These are phyloP conservation scores for Obba rivulosa DNA, from an alignment of 768 basidiomycete species.

Conservation along the genomic window DNA sequence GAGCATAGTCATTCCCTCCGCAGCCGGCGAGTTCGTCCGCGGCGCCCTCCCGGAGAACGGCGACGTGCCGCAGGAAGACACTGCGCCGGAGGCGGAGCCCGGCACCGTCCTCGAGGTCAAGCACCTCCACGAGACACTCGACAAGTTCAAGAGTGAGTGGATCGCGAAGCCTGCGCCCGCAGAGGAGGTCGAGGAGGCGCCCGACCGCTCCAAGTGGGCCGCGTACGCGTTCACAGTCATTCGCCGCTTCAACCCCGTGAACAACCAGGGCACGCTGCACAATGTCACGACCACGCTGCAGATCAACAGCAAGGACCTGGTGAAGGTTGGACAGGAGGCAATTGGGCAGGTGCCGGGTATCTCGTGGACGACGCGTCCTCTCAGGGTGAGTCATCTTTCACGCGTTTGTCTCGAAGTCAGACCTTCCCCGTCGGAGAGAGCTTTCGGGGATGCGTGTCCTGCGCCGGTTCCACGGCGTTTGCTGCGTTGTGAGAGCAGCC, in stretches of 20 bases:
- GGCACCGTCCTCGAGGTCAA: constrained; percentile 22
- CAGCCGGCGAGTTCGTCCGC: constrained; percentile 15
- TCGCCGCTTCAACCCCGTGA: constrained; percentile 18
- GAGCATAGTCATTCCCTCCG: constrained; percentile 12
- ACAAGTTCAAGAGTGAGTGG: constrained; percentile 16
- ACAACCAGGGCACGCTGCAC: constrained; percentile 9
- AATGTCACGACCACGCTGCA: constrained; percentile 31
- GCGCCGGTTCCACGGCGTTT: too few relatives aligned
- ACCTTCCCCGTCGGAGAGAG: background rate
- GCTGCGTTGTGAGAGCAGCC: too few relatives aligned
- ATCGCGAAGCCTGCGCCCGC: constrained; percentile 19
- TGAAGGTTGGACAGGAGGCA: constrained; percentile 53
- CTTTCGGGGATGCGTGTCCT: too few relatives aligned
- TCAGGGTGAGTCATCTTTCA: constrained; percentile 35
- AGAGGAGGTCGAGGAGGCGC: constrained; percentile 5
- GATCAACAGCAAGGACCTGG: constrained; percentile 53
- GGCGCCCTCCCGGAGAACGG: constrained; percentile 9
- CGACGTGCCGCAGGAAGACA: constrained; percentile 7
- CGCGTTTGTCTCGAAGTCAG: background rate
- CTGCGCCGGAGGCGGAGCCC: constrained; percentile 10
- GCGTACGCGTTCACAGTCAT: constrained; percentile 24
- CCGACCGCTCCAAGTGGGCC: constrained; percentile 17
- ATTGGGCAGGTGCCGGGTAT: constrained; percentile 54
- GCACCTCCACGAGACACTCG: constrained; percentile 19
- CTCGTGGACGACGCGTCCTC: constrained; percentile 55